Evolutionary conservation across 352 stramenopile species (phyloP).

Genomic region (Pythium aquatile): DNA sequence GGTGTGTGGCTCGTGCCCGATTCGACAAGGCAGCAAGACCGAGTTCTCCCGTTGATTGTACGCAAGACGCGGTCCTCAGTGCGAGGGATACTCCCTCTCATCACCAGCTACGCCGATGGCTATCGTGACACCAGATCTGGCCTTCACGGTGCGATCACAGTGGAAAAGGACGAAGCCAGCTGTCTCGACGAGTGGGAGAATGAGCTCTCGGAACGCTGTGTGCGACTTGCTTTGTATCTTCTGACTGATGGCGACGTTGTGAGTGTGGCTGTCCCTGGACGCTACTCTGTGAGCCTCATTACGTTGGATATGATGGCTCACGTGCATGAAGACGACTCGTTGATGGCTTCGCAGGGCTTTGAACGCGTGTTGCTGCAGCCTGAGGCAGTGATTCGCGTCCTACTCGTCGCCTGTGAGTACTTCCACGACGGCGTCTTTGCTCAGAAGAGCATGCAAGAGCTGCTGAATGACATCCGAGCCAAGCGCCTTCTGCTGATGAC

Average conservation of each 20-base stretch:
- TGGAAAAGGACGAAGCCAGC: neutral
- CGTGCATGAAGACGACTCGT: neutral
- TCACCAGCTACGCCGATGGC: neutral
- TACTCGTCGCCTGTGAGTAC: conserved; percentile 19
- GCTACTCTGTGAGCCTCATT: conserved; percentile 6
- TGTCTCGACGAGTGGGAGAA: conserved; percentile 1
- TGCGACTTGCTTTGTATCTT: conserved; percentile 20
- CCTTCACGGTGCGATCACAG: neutral
- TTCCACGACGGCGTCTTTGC: conserved; percentile 21
- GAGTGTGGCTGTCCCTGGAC: conserved; percentile 7
- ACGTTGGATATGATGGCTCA: conserved; percentile 8
- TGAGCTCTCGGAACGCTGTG: neutral
- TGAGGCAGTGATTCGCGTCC: conserved; percentile 5
- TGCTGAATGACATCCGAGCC: conserved; percentile 21
- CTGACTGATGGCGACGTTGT: conserved; percentile 11
- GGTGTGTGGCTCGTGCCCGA: conserved; percentile 4
- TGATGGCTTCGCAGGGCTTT: conserved; percentile 4
- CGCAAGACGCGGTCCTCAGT: neutral
- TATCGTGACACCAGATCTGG: neutral
- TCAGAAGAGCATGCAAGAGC: conserved; percentile 29
- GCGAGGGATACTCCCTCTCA: neutral
- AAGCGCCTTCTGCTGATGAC: conserved; percentile 21
- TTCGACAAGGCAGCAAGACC: neutral
- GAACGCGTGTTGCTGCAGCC: conserved; percentile 17
- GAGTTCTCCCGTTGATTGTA: neutral